Percentiles rank a stretch among this genome's conserved stretches.
Conservation (phyloP, 306 rosid species). For the Aeschynomene evenia region DNA sequence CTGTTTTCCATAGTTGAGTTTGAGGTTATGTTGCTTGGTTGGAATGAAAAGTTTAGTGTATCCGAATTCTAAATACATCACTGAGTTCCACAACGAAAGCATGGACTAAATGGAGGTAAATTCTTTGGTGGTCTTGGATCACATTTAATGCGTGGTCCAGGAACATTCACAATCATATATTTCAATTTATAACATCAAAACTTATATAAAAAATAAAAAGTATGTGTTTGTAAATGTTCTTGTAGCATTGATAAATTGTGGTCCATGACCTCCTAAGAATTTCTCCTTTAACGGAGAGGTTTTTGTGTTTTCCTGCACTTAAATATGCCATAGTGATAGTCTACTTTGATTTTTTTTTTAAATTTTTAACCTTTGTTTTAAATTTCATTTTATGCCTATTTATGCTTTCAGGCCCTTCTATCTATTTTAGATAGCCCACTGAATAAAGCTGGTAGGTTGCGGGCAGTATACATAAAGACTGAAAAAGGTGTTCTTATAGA, state of each 20-base stretch:
- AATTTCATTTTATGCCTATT: not conserved
- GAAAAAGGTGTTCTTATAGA: conserved; percentile 78
- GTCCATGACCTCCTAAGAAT: too few species aligned
- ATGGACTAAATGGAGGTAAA: not conserved
- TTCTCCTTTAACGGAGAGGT: too few species aligned
- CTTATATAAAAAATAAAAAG: not conserved
- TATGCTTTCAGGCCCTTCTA: conserved; percentile 64
- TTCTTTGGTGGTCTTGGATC: too few species aligned
- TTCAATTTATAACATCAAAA: too few species aligned
- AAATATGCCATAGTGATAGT: not conserved
- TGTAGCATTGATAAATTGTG: too few species aligned
- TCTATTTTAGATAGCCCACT: conserved; percentile 78
- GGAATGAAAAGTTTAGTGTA: not conserved
- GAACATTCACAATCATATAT: too few species aligned
- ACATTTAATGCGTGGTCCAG: too few species aligned
- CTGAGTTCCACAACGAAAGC: not conserved
- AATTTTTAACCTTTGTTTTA: not conserved
- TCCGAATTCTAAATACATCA: not conserved
- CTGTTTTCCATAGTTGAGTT: not conserved
- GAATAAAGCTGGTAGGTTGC: conserved; percentile 81
- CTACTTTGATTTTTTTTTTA: not conserved
- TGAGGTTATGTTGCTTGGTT: not conserved
- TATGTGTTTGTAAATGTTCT: too few species aligned
- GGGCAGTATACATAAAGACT: conserved; percentile 72
- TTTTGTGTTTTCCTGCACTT: not conserved